Evolutionary conservation across 2,329 filamentous ascomycete genomes (phyloP).

Genomic region (Nemania sp.): DNA sequence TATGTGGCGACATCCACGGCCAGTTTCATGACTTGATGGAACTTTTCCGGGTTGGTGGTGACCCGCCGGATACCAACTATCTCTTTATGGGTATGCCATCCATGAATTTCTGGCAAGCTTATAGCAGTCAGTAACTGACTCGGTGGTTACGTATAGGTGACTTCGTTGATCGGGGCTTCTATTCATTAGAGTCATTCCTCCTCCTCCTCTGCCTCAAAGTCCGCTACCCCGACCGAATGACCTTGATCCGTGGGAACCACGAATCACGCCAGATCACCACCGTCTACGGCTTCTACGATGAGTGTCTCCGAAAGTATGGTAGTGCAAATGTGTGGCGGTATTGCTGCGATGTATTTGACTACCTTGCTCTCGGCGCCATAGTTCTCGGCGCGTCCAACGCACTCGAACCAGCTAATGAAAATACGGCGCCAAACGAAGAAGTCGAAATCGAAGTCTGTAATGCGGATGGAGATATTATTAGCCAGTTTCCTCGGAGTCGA

Average conservation of each 20-base stretch:
- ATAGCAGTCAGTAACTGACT: slow-evolving; percentile 32
- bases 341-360: slow-evolving; percentile 98
- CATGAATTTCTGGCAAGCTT: not conserved
- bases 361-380: slow-evolving; percentile 89
- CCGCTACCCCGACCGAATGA: slow-evolving; percentile 96
- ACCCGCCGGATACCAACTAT: slow-evolving; percentile 95
- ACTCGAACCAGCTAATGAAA: slow-evolving; percentile 63
- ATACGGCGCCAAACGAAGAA: slow-evolving; percentile 62
- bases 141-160: slow-evolving; percentile 71
- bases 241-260: slow-evolving; percentile 93
- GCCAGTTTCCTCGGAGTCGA: slow-evolving; percentile 67
- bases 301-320: slow-evolving; percentile 95
- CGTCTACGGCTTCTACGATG: slow-evolving; percentile 98
- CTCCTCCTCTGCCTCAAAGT: slow-evolving; percentile 97
- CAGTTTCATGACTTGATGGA: slow-evolving; percentile 99
- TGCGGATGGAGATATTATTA: slow-evolving; percentile 82
- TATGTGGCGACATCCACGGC: slow-evolving; percentile 97
- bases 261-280: slow-evolving; percentile 97
- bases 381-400: slow-evolving; percentile 86
- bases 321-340: slow-evolving; percentile 97
- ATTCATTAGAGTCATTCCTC: slow-evolving; percentile 95
- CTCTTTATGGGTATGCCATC: slow-evolving; percentile 84
- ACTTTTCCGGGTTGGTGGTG: slow-evolving; percentile 91
- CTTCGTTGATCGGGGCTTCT: slow-evolving; percentile 98
- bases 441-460: slow-evolving; percentile 95